Evolutionary conservation across 139 green algal species (phyloP).

Genomic region (Coelastrella sp.): DNA sequence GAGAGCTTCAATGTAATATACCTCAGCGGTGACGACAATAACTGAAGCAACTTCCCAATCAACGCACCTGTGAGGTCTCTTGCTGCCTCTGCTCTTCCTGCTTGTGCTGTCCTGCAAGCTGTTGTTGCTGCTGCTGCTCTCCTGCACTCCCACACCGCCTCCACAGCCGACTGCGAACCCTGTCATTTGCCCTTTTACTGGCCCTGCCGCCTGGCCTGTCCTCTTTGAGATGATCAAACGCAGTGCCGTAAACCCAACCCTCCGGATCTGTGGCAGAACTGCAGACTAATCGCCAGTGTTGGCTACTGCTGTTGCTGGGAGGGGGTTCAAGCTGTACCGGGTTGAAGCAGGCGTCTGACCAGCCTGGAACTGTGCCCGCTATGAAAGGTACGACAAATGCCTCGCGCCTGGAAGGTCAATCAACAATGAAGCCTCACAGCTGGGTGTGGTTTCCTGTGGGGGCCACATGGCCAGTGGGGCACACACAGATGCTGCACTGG

Average conservation of each 20-base stretch:
- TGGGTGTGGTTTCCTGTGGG: not conserved
- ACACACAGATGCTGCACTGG: not conserved
- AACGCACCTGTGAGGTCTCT: too few species aligned
- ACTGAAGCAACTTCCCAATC: too few species aligned
- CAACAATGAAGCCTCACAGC: not conserved
- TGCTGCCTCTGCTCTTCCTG: not conserved
- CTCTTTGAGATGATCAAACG: constrained; percentile 59
- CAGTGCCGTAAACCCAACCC: constrained; percentile 71
- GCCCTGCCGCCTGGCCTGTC: constrained; percentile 61
- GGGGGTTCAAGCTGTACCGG: not conserved
- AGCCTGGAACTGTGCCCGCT: constrained; percentile 23
- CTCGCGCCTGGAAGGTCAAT: not conserved
- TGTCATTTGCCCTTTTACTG: constrained; percentile 68
- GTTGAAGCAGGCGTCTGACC: constrained; percentile 33
- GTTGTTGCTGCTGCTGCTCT: constrained; percentile 1
- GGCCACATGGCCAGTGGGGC: not conserved
- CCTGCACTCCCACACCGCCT: not conserved
- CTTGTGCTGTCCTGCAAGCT: not conserved
- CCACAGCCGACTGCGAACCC: constrained; percentile 65
- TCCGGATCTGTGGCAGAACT: constrained; percentile 68
- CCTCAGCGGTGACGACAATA: too few species aligned
- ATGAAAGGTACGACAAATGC: constrained; percentile 40
- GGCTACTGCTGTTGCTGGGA: not conserved
- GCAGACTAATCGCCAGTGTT: constrained; percentile 58
- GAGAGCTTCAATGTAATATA: too few species aligned